Evolutionary conservation across 768 basidiomycete genomes (phyloP), one percentile per base, ranked within the genome.

Genomic region (Gymnopilus junonius): DNA sequence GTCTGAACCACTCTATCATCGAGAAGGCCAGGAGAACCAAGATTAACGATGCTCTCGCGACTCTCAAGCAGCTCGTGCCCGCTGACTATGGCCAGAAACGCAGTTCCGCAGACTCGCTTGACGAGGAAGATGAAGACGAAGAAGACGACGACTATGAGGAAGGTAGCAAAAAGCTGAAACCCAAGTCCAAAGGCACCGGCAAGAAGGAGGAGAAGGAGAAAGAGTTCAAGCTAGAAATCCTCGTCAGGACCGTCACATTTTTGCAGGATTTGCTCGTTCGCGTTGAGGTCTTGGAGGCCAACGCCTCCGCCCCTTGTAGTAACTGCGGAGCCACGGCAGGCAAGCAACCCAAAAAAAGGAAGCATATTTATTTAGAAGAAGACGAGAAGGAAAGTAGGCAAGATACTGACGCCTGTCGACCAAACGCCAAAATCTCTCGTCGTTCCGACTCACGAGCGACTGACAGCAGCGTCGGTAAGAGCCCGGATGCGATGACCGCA

Each of bases 1-100:
- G 96, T 74, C 86, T 94, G 35, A 97, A 97, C 76, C 96, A 99
- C 71, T 93, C 91, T 5, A 87, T 95, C 65, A 99, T 99, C 73
- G 96, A 99, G 78, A 93, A 96, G 72, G 88, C 95, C 0, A 80
- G 96, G 31, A 83, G 96, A 62, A 97, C 96, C 11, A 97, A 97
- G 83, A 98, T 99, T 66, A 99, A 99, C 72, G 90, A 94, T 55
- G 94, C 95, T 0, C 82, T 98, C 5, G 83, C 89, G 2, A 86
- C 89, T 2, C 77, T 98, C 46, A 86, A 89, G 64, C 81, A 83
- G 65, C 87, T 97, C 69, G 93, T 97, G 1, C 94, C 94, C 0
- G 70, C 79, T 8, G 82, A 84, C 56, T 84, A 83, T 65, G 81
- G 79, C 34, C 32, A 59, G 55, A 64, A 67, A 51, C 64, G 59